phyloP scores from a whole-genome alignment of 495 filamentous ascomycete genomes.

The Hypomontagnella submonticulosa region DNA sequence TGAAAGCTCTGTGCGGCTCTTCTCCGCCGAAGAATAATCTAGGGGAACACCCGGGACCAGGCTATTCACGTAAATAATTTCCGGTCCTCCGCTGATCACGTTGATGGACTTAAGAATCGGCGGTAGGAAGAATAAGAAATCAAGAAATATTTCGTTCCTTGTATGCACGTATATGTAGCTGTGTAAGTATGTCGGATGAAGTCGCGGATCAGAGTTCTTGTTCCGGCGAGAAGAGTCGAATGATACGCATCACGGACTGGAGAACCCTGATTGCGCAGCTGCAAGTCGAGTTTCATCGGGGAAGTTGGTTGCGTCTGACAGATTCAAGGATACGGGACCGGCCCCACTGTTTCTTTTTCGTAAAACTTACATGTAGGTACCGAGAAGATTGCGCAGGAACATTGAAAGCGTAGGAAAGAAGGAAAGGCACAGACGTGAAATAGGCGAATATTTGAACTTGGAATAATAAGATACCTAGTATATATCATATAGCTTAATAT shows the following conservation, averaged over 20 bases:
- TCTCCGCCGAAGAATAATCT: slow-evolving; percentile 13
- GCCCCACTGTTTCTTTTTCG: neutral
- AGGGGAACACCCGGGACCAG: slow-evolving; percentile 27
- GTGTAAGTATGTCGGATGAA: neutral
- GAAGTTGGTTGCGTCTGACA: neutral
- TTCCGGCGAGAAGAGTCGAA: slow-evolving; percentile 8
- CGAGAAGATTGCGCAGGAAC: neutral
- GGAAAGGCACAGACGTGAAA: neutral
- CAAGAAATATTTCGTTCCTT: neutral
- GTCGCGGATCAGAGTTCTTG: neutral
- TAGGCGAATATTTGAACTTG: slow-evolving; percentile 2
- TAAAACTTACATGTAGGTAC: too few species aligned
- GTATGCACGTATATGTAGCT: neutral
- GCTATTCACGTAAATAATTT: slow-evolving; percentile 32
- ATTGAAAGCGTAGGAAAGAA: slow-evolving; percentile 3
- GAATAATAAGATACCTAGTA: neutral
- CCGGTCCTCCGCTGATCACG: slow-evolving; percentile 20
- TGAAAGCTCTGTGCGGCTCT: slow-evolving; percentile 39
- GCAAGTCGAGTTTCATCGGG: neutral
- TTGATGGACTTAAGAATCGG: neutral
- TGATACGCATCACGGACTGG: slow-evolving; percentile 10
- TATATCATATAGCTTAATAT: neutral
- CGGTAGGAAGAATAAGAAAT: neutral
- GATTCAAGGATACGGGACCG: too few species aligned
- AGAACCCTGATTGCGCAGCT: neutral